phyloP scores from a whole-genome alignment of 352 stramenopile species.

The Phytophthora vignae region DNA sequence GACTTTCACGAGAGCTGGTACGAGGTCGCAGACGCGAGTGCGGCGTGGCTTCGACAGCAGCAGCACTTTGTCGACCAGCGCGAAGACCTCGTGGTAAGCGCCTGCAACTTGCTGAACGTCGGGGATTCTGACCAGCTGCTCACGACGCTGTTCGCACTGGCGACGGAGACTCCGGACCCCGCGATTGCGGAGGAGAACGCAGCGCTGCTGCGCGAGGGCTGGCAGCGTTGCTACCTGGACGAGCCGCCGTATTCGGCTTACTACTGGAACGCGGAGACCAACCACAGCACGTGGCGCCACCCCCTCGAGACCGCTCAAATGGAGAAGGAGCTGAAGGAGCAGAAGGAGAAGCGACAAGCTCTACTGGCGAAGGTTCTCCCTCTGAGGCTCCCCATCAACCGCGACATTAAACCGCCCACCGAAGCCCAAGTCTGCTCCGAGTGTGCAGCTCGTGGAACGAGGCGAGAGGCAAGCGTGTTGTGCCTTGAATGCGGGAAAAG shows the following conservation, averaged over 20 bases:
- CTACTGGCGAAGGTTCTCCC: slow-evolving; percentile 50
- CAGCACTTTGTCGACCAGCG: slow-evolving; percentile 57
- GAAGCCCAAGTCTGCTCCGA: slow-evolving; percentile 19
- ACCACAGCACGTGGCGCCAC: slow-evolving; percentile 65
- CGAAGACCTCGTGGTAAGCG: slow-evolving; percentile 59
- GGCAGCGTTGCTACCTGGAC: slow-evolving; percentile 62
- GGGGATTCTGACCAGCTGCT: slow-evolving; percentile 47
- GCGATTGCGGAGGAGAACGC: slow-evolving; percentile 22
- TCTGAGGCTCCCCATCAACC: slow-evolving; percentile 56
- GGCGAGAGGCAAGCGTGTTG: slow-evolving; percentile 32
- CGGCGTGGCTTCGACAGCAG: slow-evolving; percentile 57
- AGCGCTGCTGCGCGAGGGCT: slow-evolving; percentile 49
- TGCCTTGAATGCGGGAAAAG: slow-evolving; percentile 46
- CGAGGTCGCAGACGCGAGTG: slow-evolving; percentile 41
- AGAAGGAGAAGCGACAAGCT: slow-evolving; percentile 37
- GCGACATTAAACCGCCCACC: slow-evolving; percentile 14
- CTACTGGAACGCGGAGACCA: slow-evolving; percentile 70
- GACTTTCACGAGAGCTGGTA: slow-evolving; percentile 68
- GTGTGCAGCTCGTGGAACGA: slow-evolving; percentile 26
- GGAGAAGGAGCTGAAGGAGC: slow-evolving; percentile 45
- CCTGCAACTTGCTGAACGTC: slow-evolving; percentile 44
- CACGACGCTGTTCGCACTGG: slow-evolving; percentile 47
- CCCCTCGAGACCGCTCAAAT: slow-evolving; percentile 55
- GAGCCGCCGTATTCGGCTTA: slow-evolving; percentile 70
- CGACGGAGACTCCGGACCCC: slow-evolving; percentile 35